Percentiles rank a stretch among this genome's conserved stretches.
Evolutionary conservation across 2,329 filamentous ascomycete species (phyloP).

Genomic region (Fusarium nisikadoi): DNA sequence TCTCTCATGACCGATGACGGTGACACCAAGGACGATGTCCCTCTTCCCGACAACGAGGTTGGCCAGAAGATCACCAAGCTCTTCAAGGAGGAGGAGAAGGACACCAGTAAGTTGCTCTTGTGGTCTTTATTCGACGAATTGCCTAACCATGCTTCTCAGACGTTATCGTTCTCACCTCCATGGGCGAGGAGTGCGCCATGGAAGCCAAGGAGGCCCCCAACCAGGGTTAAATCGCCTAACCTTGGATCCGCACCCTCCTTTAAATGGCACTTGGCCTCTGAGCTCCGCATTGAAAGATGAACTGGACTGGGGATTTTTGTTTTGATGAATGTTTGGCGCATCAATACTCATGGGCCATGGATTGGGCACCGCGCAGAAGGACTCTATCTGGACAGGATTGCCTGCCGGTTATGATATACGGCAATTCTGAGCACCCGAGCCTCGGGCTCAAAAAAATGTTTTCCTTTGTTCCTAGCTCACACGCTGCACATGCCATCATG

Average conservation of each 20-base stretch:
- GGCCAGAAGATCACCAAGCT: conserved; percentile 87
- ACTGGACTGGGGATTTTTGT: conserved; percentile 44
- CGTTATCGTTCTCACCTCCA: conserved; percentile 91
- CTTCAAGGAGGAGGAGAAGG: conserved; percentile 86
- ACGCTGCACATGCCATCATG: conserved; percentile 46
- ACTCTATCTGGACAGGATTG: conserved; percentile 58
- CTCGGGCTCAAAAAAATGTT: conserved; percentile 42
- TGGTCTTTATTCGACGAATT: not conserved
- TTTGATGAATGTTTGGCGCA: conserved; percentile 50
- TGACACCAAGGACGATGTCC: conserved; percentile 93
- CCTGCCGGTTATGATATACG: conserved; percentile 51
- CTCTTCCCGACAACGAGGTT: conserved; percentile 88
- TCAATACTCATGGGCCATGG: conserved; percentile 52
- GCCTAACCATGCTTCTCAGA: conserved; percentile 62
- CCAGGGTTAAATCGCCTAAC: conserved; percentile 42
- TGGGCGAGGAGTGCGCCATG: conserved; percentile 93
- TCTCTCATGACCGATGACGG: conserved; percentile 91
- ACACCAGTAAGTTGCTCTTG: conserved; percentile 78
- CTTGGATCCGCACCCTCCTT: conserved; percentile 38
- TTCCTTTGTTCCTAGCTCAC: conserved; percentile 54
- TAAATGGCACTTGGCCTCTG: conserved; percentile 44
- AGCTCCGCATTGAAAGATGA: conserved; percentile 37
- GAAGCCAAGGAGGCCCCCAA: conserved; percentile 92
- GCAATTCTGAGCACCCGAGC: conserved; percentile 39
- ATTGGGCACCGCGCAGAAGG: conserved; percentile 54